Conservation (phyloP, 108 stramenopile species). For the Nitzschia sp. region DNA sequence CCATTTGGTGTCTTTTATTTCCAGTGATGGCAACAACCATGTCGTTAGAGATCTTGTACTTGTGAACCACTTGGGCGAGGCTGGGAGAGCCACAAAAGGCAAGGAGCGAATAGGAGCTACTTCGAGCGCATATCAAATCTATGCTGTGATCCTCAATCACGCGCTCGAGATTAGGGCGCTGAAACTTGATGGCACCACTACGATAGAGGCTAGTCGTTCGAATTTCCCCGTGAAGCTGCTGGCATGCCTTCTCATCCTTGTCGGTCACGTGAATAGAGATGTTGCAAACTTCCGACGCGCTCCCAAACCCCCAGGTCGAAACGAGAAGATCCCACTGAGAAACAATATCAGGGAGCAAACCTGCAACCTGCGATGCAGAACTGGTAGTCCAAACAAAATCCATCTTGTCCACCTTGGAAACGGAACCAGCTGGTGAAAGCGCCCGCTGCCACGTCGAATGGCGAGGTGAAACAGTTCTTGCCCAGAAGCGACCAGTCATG, state of each 20-base stretch:
- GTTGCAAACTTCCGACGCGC: slow-evolving; percentile 34
- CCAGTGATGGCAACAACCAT: slow-evolving; percentile 43
- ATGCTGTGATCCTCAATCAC: slow-evolving; percentile 40
- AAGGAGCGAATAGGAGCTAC: slow-evolving; percentile 30
- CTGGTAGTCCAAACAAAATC: slow-evolving; percentile 42
- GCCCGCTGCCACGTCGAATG: slow-evolving; percentile 2
- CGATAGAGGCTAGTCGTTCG: slow-evolving; percentile 13
- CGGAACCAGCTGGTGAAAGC: neutral
- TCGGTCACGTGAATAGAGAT: slow-evolving; percentile 46
- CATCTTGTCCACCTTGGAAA: slow-evolving; percentile 14
- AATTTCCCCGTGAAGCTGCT: slow-evolving; percentile 24
- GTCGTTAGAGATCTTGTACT: slow-evolving; percentile 37
- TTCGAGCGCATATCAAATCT: slow-evolving; percentile 22
- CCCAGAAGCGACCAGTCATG: slow-evolving; percentile 42
- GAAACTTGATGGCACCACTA: slow-evolving; percentile 23
- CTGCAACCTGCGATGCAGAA: slow-evolving; percentile 30
- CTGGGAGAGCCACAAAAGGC: slow-evolving; percentile 45
- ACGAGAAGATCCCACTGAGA: slow-evolving; percentile 32
- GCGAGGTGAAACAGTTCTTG: slow-evolving; percentile 26
- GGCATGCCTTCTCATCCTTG: slow-evolving; percentile 23
- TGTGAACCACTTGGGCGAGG: slow-evolving; percentile 13
- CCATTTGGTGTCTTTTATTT: slow-evolving; percentile 40
- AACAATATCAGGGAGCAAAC: slow-evolving; percentile 36
- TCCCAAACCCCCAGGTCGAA: slow-evolving; percentile 34
- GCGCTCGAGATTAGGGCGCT: slow-evolving; percentile 21